Evolutionary conservation across 177 flowering plant genomes (phyloP), one percentile per base, ranked within the genome.

Genomic region (Vitis hybrid): DNA sequence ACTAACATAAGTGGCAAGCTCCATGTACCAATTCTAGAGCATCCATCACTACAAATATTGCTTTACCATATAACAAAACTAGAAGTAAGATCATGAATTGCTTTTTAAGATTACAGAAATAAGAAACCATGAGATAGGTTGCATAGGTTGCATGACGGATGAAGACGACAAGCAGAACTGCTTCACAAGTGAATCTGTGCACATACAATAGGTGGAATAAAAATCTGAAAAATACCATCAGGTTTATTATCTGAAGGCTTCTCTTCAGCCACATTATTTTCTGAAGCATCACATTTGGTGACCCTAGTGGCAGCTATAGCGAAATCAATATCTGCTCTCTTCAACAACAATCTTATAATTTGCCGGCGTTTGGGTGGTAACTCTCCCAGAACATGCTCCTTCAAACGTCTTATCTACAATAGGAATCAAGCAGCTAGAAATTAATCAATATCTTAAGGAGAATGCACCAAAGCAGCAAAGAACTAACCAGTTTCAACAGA

Each of bases 291-390:
- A 68, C 11, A 32, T 49, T 69, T 68, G 66, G 35, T 52, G 51
- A 54, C 71, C 56, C 65, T 70, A 15, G 77, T 57, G 71, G 84
- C 81, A 66, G 82, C 73, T 74, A 75, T 81, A 15, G 97, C 92
- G 1, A 73, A 75, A 71, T 61, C 72, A 67, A 93, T 81, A 78
- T 93, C 95, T 58, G 89, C 79, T 79, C 61, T 87, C 74, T 77
- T 88, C 73, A 95, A 72, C 60, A 74, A 63, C 71, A 95, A 67
- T 66, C 85, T 84, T 67, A 95, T 81, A 27, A 95, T 82, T 75
- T 95, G 97, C n/a, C 98, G 80, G 17, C 97, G 96, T 72, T 88
- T 91, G 56, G 99, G 98, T 14, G 98, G 99, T 62, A 95, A 81
- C 69, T 95, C 87, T 18, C 75, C 71, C 77, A 93, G 63, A 73